These are phyloP conservation scores for Rhexocercosporidium sp. DNA, from an alignment of 2,329 filamentous ascomycete species.

Conservation along the genomic window DNA sequence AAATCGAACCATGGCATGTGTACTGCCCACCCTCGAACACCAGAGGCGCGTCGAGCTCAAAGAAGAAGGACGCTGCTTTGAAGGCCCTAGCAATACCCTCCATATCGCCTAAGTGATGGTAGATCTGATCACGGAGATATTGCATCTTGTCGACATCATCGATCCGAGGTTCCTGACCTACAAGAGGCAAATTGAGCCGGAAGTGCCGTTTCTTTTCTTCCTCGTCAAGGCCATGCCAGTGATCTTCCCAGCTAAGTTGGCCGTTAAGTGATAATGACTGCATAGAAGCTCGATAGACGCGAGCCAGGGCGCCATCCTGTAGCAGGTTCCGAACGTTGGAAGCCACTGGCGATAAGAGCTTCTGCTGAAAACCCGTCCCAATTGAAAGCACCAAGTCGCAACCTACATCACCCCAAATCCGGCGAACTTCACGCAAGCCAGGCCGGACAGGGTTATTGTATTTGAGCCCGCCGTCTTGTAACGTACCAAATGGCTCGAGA, in stretches of 20 bases:
- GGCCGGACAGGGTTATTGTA: slow-evolving; percentile 31
- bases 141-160: slow-evolving; percentile 30
- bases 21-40: slow-evolving; percentile 25
- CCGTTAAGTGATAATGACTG: slow-evolving; percentile 33
- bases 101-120: slow-evolving; percentile 24
- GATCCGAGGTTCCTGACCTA: slow-evolving; percentile 27
- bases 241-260: slow-evolving; percentile 32
- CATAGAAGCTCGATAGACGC: slow-evolving; percentile 33
- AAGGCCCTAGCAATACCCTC: slow-evolving; percentile 24
- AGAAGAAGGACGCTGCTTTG: slow-evolving; percentile 34
- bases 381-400: slow-evolving; percentile 31
- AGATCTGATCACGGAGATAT: slow-evolving; percentile 27
- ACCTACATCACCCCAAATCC: slow-evolving; percentile 26
- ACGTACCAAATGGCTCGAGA: slow-evolving; percentile 29
- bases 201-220: slow-evolving; percentile 30
- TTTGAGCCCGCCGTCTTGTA: slow-evolving; percentile 34
- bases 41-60: slow-evolving; percentile 29
- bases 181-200: slow-evolving; percentile 32
- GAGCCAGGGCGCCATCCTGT: slow-evolving; percentile 25
- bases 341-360: slow-evolving; percentile 25
- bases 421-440: slow-evolving; percentile 24
- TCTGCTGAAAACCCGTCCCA: slow-evolving; percentile 27
- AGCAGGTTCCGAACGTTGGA: slow-evolving; percentile 30
- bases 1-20: slow-evolving; percentile 28
- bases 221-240: slow-evolving; percentile 30